Base-by-base conservation (phyloP, 371 early-diverging fungal species). In the Fennellomyces sp. region DNA sequence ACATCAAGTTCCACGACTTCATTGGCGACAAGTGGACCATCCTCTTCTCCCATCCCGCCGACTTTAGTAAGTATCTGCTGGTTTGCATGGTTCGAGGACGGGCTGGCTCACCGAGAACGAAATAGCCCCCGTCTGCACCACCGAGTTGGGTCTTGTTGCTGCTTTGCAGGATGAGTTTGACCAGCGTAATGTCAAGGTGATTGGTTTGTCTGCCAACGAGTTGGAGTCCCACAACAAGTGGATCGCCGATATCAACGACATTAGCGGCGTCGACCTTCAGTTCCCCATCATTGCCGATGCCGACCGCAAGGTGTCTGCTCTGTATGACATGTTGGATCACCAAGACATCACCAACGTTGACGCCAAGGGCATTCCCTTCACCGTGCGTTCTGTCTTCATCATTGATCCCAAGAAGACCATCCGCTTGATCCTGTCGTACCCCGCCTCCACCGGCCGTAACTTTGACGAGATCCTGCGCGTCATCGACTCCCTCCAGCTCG, bases 261-360 rank as follows among this genome's bases (percentile, higher is more conserved):
- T 93, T 52, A 87, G 87, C 80, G 65, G 83, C 61, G 93, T 93
- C 62, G 54, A 82, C 30, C 78, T 95, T 50, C 59, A 81, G 31
- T 96, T 96, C 85, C 97, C 97, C 38, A 94, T 96, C 76, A 94
- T 97, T 62, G 97, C 96, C 56, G 95, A 94, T 80, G 81, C 78
- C 25, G 87, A 91, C 60, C 91, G 94, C 66, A 80, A 87, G 60
- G 82, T 95, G 25, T 90, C 98, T 48, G 80, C 82, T 19, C 85
- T 94, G 26, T 97, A 96, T 83, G 95, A 93, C 66, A 97, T 97
- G 98, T 84, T 97, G 64, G 97, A 97, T 73, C 80, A 81, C 36
- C 75, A 78, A 78, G 98, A 96, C 73, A 73, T 89, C 33, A 91
- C 94, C 69, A 96, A 96, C 77, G 85, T 95, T 29, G 93, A 92